Evolutionary conservation across 106 monocot species (phyloP).

Genomic region (Triglochin maritima): DNA sequence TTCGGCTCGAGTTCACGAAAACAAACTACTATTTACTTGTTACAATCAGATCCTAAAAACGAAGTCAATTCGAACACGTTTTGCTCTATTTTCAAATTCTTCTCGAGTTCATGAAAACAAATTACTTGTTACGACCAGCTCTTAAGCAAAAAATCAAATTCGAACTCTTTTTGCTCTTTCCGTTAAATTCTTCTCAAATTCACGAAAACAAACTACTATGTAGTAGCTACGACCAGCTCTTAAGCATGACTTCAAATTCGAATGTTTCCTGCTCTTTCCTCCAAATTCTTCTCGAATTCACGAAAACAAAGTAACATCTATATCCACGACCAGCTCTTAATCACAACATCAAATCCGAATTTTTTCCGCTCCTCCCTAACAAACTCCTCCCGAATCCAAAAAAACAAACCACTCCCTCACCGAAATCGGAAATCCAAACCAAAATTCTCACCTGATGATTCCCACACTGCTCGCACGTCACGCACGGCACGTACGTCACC

Average conservation of each 20-base stretch:
- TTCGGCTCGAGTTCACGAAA: too few relatives aligned
- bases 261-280: not conserved
- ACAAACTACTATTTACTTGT: too few relatives aligned
- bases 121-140: too few relatives aligned
- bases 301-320: not conserved
- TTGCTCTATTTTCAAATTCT: too few relatives aligned
- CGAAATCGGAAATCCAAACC: not conserved
- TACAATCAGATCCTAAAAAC: too few relatives aligned
- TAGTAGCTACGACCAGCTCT: not conserved
- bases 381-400: not conserved
- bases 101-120: too few relatives aligned
- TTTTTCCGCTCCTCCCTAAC: too few relatives aligned
- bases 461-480: constrained; percentile 59
- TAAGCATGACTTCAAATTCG: not conserved
- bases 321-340: not conserved
- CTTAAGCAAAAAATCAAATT: too few relatives aligned
- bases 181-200: too few relatives aligned
- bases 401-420: not conserved
- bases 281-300: not conserved
- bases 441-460: constrained; percentile 41
- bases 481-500: constrained; percentile 70
- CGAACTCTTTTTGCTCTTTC: too few relatives aligned
- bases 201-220: not conserved
- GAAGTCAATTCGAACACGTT: too few relatives aligned
- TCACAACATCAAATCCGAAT: not conserved